Evolutionary conservation across 2,329 filamentous ascomycete species (phyloP).

Genomic region (Fusarium sp.): DNA sequence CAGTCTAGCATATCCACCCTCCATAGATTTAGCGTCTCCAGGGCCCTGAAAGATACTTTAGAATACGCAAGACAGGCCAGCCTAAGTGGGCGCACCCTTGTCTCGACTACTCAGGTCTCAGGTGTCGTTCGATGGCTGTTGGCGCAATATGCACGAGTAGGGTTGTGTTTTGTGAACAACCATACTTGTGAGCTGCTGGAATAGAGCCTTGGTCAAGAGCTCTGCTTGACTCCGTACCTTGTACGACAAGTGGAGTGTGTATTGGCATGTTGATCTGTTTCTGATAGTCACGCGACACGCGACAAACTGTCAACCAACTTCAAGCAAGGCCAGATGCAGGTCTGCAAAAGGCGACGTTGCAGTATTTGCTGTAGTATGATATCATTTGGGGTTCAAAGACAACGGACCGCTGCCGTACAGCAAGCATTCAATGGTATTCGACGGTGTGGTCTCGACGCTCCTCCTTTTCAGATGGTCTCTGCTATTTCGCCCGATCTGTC

Average conservation of each 20-base stretch:
- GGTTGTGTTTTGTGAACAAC: conserved; percentile 10
- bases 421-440: conserved; percentile 11
- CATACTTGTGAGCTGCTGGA: conserved; percentile 4
- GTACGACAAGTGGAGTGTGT: conserved; percentile 32
- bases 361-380: conserved; percentile 46
- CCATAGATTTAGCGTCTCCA: conserved; percentile 39
- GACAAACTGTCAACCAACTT: conserved; percentile 37
- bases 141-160: conserved; percentile 24
- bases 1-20: conserved; percentile 34
- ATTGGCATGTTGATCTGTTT: conserved; percentile 37
- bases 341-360: conserved; percentile 34
- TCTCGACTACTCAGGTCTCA: conserved; percentile 21
- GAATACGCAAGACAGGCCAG: conserved; percentile 37
- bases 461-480: neutral
- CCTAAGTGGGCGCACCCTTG: conserved; percentile 31
- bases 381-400: conserved; percentile 41
- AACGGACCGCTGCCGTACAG: neutral
- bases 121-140: conserved; percentile 33
- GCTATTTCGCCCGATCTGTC: neutral
- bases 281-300: conserved; percentile 44
- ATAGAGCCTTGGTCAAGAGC: conserved; percentile 4
- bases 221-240: conserved; percentile 4
- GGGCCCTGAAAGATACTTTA: conserved; percentile 40
- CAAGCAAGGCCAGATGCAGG: conserved; percentile 16
- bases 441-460: conserved; percentile 1